phyloP scores from a whole-genome alignment of 148 eudicot genomes.

The Arbutus unedo region DNA sequence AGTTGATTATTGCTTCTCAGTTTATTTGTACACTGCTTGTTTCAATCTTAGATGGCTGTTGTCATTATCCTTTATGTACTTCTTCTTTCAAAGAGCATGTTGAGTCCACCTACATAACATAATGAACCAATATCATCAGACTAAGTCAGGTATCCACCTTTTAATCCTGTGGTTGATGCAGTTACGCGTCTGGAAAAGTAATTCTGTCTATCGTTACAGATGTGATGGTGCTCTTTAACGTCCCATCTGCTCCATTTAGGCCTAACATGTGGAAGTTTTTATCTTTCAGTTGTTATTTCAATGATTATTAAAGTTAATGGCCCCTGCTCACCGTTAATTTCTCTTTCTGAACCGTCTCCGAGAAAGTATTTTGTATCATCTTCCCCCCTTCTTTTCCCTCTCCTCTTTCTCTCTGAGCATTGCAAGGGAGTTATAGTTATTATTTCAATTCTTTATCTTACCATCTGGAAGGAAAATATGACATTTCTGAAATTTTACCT shows the following conservation, averaged over 20 bases:
- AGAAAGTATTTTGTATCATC: neutral
- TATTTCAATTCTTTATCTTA: neutral
- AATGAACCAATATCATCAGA: conserved; percentile 20
- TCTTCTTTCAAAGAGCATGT: too few species aligned
- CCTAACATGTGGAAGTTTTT: conserved; percentile 17
- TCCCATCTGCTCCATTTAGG: conserved; percentile 31
- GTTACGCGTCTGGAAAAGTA: conserved; percentile 43
- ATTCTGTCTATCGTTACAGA: conserved; percentile 34
- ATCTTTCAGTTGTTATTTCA: too few species aligned
- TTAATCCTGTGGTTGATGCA: conserved; percentile 28
- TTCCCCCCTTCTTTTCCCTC: too few species aligned
- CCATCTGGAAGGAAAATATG: neutral
- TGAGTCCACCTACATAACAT: too few species aligned
- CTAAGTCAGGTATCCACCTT: conserved; percentile 36
- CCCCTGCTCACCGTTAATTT: too few species aligned
- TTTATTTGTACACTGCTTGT: too few species aligned
- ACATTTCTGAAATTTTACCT: neutral
- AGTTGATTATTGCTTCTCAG: too few species aligned
- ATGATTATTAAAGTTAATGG: neutral
- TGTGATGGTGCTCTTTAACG: conserved; percentile 13
- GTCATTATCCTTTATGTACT: too few species aligned
- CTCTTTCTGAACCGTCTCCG: neutral
- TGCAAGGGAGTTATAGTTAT: neutral
- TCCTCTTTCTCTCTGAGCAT: neutral
- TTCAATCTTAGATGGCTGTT: too few species aligned